Evolutionary conservation across 306 rosid genomes (phyloP), one percentile per base, ranked within the genome.

Genomic region (Casuarina cunninghamiana): DNA sequence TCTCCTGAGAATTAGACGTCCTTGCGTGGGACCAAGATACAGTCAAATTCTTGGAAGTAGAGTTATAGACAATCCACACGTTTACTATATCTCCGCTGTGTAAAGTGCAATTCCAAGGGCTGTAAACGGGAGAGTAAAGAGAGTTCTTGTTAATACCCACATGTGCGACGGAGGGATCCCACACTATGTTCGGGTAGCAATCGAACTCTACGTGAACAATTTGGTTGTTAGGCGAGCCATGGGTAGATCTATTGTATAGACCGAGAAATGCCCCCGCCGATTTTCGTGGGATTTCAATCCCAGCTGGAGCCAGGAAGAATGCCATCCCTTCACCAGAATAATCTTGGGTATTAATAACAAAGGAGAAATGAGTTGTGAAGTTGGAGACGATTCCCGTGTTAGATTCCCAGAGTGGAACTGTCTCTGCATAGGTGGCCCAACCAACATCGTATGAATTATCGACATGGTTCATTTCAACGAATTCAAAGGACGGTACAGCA

Each of bases 251-350:
- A 37, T 76, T 76, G 8, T 4, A 76, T 19, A 76, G 41, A 46
- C 87, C 98, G 44, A 76, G 41, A 65, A 39, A 39, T 0, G 26
- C n/a, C 3, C 63, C 51, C 4, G 53, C 50, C 17, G 79, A 76
- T 32, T 76, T 65, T 2, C 21, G 51, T 8, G 65, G 53, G 39
- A 69, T 55, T 0, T 19, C 53, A 0, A 91, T 82, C 12, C 81
- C 74, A 72, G 85, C 84, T 2, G 97, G 97, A 1, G 89, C 87
- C 2, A 93, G 51, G 83, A 87, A 93, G 82, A 93, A 90, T 49
- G 96, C 69, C n/a, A 93, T 50, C 1, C 94, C 97, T 42, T 90
- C 90, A 0, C 96, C 96, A 38, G 54, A 60, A 0, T 4, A 2
- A 10, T 6, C 0, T 46, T 2, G 2, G 6, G 69, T 77, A 48